phyloP scores from a whole-genome alignment of 345 rosid genomes.

The Jatropha curcas region DNA sequence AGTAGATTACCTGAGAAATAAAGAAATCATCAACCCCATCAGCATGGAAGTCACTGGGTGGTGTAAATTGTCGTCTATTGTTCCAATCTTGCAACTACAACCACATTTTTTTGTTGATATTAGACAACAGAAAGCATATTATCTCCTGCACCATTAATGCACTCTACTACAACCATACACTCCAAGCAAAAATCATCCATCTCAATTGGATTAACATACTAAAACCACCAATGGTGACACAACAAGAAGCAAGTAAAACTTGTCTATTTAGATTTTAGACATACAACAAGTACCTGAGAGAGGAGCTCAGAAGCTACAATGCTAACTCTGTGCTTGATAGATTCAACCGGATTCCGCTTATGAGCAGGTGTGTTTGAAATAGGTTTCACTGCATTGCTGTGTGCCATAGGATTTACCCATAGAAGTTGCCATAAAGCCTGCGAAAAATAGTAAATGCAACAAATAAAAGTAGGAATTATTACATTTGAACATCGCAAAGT shows the following conservation, averaged over 20 bases:
- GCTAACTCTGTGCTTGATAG: constrained; percentile 68
- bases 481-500: not conserved
- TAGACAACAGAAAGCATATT: not conserved
- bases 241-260: not conserved
- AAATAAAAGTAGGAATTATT: not conserved
- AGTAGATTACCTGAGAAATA: constrained; percentile 78
- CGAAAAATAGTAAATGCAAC: constrained; percentile 3
- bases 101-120: constrained; percentile 13
- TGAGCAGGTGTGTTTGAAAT: constrained; percentile 33
- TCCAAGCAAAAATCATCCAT: not conserved
- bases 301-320: constrained; percentile 83
- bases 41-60: constrained; percentile 88
- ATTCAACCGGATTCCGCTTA: constrained; percentile 59
- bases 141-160: constrained; percentile 16
- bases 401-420: constrained; percentile 71
- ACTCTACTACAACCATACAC: not conserved
- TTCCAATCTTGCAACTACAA: constrained; percentile 97
- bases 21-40: constrained; percentile 84
- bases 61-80: constrained; percentile 72
- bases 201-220: not conserved
- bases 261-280: not conserved
- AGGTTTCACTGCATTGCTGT: constrained; percentile 50
- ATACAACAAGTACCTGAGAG: constrained; percentile 63
- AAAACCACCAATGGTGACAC: not conserved
- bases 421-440: constrained; percentile 97